phyloP scores from a whole-genome alignment of 495 filamentous ascomycete species.

The Pyrenula massariospora region DNA sequence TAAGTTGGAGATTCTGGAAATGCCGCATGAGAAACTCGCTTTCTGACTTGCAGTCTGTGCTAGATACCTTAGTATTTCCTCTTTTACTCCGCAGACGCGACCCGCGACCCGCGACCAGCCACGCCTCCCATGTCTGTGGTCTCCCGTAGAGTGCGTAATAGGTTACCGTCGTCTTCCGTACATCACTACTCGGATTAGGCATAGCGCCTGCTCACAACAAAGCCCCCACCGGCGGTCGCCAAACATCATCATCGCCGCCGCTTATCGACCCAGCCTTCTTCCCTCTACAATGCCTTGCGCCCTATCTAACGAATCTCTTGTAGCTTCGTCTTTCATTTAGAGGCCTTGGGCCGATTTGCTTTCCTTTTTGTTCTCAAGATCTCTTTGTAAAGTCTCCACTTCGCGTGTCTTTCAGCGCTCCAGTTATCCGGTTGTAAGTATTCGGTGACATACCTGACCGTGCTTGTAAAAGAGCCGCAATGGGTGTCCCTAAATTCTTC shows the following conservation, averaged over 20 bases:
- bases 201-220: neutral
- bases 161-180: neutral
- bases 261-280: neutral
- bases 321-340: neutral
- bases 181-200: neutral
- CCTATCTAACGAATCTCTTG: neutral
- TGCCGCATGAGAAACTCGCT: too few species aligned
- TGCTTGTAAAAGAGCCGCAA: slow-evolving; percentile 15
- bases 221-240: too few species aligned
- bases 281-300: neutral
- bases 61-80: too few species aligned
- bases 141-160: neutral
- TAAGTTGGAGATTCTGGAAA: too few species aligned
- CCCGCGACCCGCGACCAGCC: neutral
- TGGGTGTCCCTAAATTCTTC: slow-evolving; percentile 94
- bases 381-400: neutral
- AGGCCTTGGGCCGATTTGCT: neutral
- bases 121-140: neutral
- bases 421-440: too few species aligned
- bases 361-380: neutral
- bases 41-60: too few species aligned
- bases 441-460: too few species aligned
- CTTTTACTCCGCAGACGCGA: neutral
- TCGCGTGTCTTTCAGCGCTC: too few species aligned
- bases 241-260: neutral